These are phyloP conservation scores for Solanum ahanhuiri DNA, from an alignment of 257 asterid species.

Conservation along the genomic window DNA sequence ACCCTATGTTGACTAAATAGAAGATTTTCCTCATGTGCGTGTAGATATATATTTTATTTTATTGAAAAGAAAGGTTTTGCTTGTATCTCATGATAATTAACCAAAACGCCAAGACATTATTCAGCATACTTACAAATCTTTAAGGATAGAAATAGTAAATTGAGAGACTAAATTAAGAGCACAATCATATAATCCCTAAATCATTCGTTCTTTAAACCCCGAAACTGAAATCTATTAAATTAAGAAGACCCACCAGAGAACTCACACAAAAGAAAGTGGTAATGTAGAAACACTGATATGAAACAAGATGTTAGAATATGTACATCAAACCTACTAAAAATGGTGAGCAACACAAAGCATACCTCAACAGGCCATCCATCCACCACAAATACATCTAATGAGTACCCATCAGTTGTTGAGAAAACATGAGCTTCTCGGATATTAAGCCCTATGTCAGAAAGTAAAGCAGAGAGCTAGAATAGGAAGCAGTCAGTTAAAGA, in stretches of 20 bases:
- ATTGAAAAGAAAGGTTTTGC: not conserved
- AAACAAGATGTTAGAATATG: not conserved
- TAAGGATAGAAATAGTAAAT: not conserved
- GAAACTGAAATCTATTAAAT: not conserved
- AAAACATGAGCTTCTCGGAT: conserved; percentile 99
- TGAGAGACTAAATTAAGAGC: not conserved
- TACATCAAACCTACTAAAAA: conserved; percentile 5
- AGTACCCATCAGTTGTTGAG: conserved; percentile 86
- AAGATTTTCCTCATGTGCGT: not conserved
- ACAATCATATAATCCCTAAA: not conserved
- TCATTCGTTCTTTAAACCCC: not conserved
- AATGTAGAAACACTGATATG: not conserved
- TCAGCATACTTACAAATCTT: not conserved
- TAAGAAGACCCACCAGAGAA: not conserved
- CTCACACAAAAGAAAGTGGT: not conserved
- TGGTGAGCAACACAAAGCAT: conserved; percentile 31
- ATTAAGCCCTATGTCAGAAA: conserved; percentile 86
- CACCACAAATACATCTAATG: conserved; percentile 85
- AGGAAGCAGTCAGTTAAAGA: conserved; percentile 3
- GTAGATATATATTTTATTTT: not conserved
- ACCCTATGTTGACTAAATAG: conserved; percentile 2
- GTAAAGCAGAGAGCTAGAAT: conserved; percentile 90
- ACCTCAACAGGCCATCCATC: conserved; percentile 97
- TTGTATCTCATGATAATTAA: not conserved
- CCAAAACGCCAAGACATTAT: not conserved